Conservation (phyloP, 169 alveolate species). For the Toxoplasma gondii region DNA sequence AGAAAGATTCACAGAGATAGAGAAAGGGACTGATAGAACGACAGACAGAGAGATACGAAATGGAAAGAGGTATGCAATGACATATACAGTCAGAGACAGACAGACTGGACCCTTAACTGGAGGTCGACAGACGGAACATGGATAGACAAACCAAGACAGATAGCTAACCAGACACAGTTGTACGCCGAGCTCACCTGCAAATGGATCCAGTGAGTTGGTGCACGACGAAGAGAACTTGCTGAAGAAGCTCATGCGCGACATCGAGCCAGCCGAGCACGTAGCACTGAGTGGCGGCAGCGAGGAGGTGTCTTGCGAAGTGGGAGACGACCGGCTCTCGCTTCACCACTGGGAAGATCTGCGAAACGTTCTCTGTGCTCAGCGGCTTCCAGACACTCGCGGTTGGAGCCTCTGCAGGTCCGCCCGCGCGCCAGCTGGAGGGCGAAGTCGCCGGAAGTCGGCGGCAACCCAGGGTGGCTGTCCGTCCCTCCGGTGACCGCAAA, state of each 20-base stretch:
- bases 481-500: too few relatives aligned
- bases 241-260: neutral
- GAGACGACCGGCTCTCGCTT: conserved; percentile 5
- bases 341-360: neutral
- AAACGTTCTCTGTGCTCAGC: neutral
- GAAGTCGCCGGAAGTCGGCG: neutral
- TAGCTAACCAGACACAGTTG: too few relatives aligned
- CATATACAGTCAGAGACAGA: neutral
- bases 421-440: neutral
- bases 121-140: neutral
- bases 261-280: conserved; percentile 11
- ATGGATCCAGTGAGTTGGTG: neutral
- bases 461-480: too few relatives aligned
- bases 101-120: too few relatives aligned
- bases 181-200: conserved; percentile 33
- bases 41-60: too few relatives aligned
- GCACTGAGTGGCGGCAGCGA: neutral
- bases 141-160: neutral
- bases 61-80: too few relatives aligned
- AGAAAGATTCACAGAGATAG: too few relatives aligned
- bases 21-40: too few relatives aligned
- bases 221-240: neutral
- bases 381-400: neutral
- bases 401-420: neutral
- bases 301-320: neutral